Conservation (phyloP, 1,139 yeast genomes). For the Suzukiozyma palmioleophila region DNA sequence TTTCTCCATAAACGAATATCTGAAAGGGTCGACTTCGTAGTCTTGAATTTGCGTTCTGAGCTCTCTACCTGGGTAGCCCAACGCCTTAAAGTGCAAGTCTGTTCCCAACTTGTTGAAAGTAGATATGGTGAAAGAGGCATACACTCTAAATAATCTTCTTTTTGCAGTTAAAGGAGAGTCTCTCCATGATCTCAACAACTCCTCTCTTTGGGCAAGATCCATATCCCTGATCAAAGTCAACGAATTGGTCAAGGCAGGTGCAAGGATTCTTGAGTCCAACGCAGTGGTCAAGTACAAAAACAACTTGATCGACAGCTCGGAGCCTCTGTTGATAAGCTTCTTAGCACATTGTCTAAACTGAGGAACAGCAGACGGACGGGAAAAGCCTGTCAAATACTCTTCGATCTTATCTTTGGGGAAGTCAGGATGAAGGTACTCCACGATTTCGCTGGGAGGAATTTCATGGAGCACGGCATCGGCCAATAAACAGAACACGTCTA, state of each 20-base stretch:
- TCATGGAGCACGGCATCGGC: slow-evolving; percentile 38
- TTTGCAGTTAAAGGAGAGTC: slow-evolving; percentile 30
- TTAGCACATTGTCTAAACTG: slow-evolving; percentile 20
- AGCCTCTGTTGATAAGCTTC: slow-evolving; percentile 13
- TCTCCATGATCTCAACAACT: slow-evolving; percentile 32
- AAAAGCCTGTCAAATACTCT: slow-evolving; percentile 25
- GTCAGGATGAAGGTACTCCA: slow-evolving; percentile 21
- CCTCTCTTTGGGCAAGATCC: slow-evolving; percentile 27
- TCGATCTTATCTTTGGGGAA: slow-evolving; percentile 29
- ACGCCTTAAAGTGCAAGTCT: slow-evolving; percentile 31
- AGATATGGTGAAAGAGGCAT: slow-evolving; percentile 20
- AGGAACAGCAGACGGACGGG: slow-evolving; percentile 30
- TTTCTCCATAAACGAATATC: slow-evolving; percentile 28
- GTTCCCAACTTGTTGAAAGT: slow-evolving; percentile 24
- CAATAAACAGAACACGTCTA: slow-evolving; percentile 22
- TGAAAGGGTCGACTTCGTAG: slow-evolving; percentile 21
- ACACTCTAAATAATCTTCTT: slow-evolving; percentile 26
- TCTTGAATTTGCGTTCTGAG: slow-evolving; percentile 25
- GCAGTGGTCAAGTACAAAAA: slow-evolving; percentile 23
- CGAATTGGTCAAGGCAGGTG: slow-evolving; percentile 34
- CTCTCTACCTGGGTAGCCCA: slow-evolving; percentile 33
- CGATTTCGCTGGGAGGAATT: slow-evolving; percentile 25
- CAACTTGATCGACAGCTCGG: slow-evolving; percentile 15
- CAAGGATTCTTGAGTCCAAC: slow-evolving; percentile 29
- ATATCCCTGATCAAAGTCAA: slow-evolving; percentile 34